These are phyloP conservation scores for Mrakia blollopis DNA, from an alignment of 768 basidiomycete genomes.

Conservation along the genomic window DNA sequence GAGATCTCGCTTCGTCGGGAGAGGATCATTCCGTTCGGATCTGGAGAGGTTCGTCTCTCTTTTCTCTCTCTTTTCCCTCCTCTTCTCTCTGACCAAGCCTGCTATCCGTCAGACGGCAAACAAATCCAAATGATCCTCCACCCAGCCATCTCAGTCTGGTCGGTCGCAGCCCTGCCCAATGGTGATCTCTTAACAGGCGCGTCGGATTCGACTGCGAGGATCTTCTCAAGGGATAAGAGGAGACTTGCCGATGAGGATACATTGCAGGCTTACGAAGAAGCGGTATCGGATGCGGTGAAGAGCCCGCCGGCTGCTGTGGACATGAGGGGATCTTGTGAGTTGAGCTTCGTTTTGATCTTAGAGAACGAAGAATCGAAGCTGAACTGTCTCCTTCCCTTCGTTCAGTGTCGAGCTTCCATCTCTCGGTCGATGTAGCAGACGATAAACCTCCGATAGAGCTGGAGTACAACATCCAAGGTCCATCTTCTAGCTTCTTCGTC, in stretches of 20 bases:
- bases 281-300: slow-evolving; percentile 32
- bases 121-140: slow-evolving; percentile 36
- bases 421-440: slow-evolving; percentile 42
- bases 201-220: slow-evolving; percentile 37
- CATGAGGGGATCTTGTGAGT: slow-evolving; percentile 13
- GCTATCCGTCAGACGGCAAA: slow-evolving; percentile 18
- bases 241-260: slow-evolving; percentile 33
- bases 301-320: slow-evolving; percentile 15
- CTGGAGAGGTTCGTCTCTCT: slow-evolving; percentile 35
- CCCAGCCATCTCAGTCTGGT: slow-evolving; percentile 44
- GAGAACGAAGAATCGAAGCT: too few relatives aligned
- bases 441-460: slow-evolving; percentile 38
- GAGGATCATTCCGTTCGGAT: slow-evolving; percentile 41
- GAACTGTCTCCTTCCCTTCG: too few relatives aligned
- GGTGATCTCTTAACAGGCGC: slow-evolving; percentile 42
- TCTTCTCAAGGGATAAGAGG: slow-evolving; percentile 36
- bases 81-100: neutral
- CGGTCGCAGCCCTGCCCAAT: slow-evolving; percentile 38
- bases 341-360: neutral
- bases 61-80: neutral
- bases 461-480: slow-evolving; percentile 31
- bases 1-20: slow-evolving; percentile 37
- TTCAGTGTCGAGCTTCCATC: slow-evolving; percentile 29
- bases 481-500: slow-evolving; percentile 17
- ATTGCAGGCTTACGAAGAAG: slow-evolving; percentile 34